Conservation (phyloP, 2,329 filamentous ascomycete species). For the Neurospora sp. region DNA sequence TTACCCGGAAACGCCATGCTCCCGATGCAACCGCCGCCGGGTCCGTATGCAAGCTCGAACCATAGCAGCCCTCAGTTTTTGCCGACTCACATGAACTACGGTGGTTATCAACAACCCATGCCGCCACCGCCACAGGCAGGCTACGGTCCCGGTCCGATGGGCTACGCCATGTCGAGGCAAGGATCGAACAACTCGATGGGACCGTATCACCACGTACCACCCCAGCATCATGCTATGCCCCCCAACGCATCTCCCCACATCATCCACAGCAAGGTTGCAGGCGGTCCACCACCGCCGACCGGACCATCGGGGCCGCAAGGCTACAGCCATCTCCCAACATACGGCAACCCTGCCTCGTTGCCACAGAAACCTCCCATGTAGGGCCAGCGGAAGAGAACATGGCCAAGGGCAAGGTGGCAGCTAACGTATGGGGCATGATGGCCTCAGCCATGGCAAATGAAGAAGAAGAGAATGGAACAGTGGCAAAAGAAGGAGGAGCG, state of each 20-base stretch:
- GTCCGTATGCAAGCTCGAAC: conserved; percentile 39
- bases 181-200: conserved; percentile 45
- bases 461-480: not conserved
- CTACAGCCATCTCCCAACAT: conserved; percentile 45
- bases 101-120: conserved; percentile 35
- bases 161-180: conserved; percentile 47
- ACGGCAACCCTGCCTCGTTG: conserved; percentile 50
- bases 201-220: conserved; percentile 34
- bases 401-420: not conserved
- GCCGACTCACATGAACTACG: conserved; percentile 40
- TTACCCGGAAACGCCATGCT: conserved; percentile 54
- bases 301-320: conserved; percentile 24
- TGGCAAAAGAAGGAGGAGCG: not conserved
- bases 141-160: conserved; percentile 24
- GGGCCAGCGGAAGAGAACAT: not conserved
- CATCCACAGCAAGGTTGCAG: conserved; percentile 32
- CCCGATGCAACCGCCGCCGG: conserved; percentile 35
- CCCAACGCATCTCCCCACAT: conserved; percentile 29
- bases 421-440: not conserved
- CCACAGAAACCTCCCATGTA: conserved; percentile 47
- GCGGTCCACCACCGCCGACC: conserved; percentile 30
- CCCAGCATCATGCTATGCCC: conserved; percentile 15
- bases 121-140: conserved; percentile 29
- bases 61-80: conserved; percentile 45
- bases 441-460: not conserved